Base-by-base conservation (phyloP, 495 filamentous ascomycete genomes). In the Penicillium alfredii region DNA sequence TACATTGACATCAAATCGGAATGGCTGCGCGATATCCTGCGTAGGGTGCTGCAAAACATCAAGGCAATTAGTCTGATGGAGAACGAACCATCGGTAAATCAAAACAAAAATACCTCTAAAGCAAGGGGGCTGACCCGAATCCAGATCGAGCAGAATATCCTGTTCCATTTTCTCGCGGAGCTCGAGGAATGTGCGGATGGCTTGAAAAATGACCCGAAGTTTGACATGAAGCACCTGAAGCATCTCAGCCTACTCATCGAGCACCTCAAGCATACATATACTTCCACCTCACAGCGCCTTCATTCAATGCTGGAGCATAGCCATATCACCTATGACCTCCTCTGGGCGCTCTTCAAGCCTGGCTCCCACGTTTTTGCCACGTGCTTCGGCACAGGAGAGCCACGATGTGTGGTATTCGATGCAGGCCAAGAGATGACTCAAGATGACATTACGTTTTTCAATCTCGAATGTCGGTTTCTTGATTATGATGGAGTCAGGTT, bases 391-490 rank as follows among this genome's bases (percentile, higher is more conserved):
- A 67, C 63, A 18, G 48, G 59, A 31, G 52, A 71, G 39, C 55
- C 59, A 11, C 40, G 47, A 42, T 13, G 75, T 69, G 54, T 88
- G 86, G 55, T 88, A 92, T 30, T 77, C 49, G 46, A 84, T 63
- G 32, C 81, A 68, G 30, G 88, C 81, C 44, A 52, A 55, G 49
- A 55, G 30, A 38, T 28, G 15, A 56, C 35, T 41, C 38, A 29
- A 17, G 47, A 50, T 46, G 45, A 44, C 32, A 37, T 42, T 29
- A 46, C 53, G 40, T 63, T 52, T 30, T 66, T 52, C 15, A 47
- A 61, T 35, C 40, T 66, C 11, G 55, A 59, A 28, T 57, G 55
- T 31, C 49, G 58, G 20, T 68, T 61, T 16, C 29, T 66, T 15
- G 50, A 66, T 49, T 53, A 47, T 37, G 18, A 53, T 26, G 48